Percentiles rank a stretch among this genome's conserved stretches.
Evolutionary conservation across 176 grass and related monocot genomes (phyloP).

Genomic region (Triticum dicoccoides): DNA sequence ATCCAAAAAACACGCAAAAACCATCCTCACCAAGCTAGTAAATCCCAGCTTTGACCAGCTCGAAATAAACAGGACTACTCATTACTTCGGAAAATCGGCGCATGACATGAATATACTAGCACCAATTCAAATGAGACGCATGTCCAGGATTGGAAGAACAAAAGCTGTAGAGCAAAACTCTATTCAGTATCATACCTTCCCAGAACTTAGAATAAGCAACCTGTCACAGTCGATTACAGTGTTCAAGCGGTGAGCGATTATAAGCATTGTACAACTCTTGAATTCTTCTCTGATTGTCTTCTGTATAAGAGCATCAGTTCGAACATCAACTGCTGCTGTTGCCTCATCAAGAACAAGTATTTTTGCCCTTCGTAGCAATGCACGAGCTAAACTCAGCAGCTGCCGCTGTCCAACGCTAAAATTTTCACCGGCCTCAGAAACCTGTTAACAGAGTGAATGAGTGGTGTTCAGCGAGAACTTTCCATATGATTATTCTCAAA

Average conservation of each 20-base stretch:
- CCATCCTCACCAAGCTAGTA: not conserved
- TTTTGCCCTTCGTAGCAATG: slow-evolving; percentile 86
- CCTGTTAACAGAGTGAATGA: slow-evolving; percentile 36
- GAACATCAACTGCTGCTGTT: slow-evolving; percentile 95
- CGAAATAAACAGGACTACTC: not conserved
- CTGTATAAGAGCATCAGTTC: slow-evolving; percentile 97
- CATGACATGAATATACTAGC: slow-evolving; percentile 11
- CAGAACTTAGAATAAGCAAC: slow-evolving; percentile 84
- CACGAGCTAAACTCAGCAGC: slow-evolving; percentile 87
- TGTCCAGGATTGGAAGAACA: not conserved
- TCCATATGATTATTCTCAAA: not conserved
- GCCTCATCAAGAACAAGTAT: slow-evolving; percentile 99
- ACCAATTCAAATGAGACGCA: slow-evolving; percentile 7
- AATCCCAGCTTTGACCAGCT: not conserved
- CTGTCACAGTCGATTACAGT: slow-evolving; percentile 95
- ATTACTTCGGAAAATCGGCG: not conserved
- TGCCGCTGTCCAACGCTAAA: slow-evolving; percentile 98
- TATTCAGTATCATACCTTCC: slow-evolving; percentile 50
- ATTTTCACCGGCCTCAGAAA: slow-evolving; percentile 96
- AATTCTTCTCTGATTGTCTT: slow-evolving; percentile 99
- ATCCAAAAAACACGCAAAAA: not conserved
- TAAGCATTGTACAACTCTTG: slow-evolving; percentile 97
- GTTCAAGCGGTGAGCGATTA: slow-evolving; percentile 94
- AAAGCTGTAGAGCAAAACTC: slow-evolving; percentile 20
- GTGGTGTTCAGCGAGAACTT: not conserved